These are phyloP conservation scores for Mrakia hoshinonis DNA, from an alignment of 768 basidiomycete species.

Conservation along the genomic window DNA sequence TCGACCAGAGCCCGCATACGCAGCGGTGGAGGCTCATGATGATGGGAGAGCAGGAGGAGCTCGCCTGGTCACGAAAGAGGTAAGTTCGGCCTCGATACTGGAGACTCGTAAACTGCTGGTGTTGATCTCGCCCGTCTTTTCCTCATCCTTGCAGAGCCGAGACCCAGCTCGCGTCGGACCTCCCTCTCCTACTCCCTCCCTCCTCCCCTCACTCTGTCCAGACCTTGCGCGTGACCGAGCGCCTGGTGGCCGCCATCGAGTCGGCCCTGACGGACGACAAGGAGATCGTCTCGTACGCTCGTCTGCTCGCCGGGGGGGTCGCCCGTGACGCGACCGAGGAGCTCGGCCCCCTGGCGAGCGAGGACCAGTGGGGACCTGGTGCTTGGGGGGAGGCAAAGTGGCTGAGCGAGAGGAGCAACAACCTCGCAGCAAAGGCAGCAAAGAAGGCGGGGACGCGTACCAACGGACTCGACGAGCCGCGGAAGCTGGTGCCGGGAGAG, in stretches of 20 bases:
- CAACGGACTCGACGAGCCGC: background rate
- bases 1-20: conserved; percentile 43
- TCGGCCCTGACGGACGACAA: background rate
- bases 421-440: background rate
- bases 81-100: background rate
- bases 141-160: conserved; percentile 36
- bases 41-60: conserved; percentile 45
- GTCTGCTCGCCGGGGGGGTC: background rate
- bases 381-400: conserved; percentile 3
- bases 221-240: conserved; percentile 41
- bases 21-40: conserved; percentile 45
- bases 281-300: conserved; percentile 13
- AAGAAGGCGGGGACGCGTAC: background rate
- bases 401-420: conserved; percentile 3
- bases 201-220: conserved; percentile 39
- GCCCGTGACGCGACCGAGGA: background rate
- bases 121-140: background rate
- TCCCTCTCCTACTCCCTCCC: conserved; percentile 39
- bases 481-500: conserved; percentile 37
- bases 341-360: background rate
- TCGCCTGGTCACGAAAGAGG: conserved; percentile 44
- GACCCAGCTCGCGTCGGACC: conserved; percentile 42
- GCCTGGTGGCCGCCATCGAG: conserved; percentile 39
- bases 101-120: conserved; percentile 11
- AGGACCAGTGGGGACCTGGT: conserved; percentile 8